Percentiles rank a stretch among this genome's conserved stretches.
These are phyloP conservation scores for Telopea speciosissima DNA, from an alignment of 177 flowering plant species.

Conservation along the genomic window DNA sequence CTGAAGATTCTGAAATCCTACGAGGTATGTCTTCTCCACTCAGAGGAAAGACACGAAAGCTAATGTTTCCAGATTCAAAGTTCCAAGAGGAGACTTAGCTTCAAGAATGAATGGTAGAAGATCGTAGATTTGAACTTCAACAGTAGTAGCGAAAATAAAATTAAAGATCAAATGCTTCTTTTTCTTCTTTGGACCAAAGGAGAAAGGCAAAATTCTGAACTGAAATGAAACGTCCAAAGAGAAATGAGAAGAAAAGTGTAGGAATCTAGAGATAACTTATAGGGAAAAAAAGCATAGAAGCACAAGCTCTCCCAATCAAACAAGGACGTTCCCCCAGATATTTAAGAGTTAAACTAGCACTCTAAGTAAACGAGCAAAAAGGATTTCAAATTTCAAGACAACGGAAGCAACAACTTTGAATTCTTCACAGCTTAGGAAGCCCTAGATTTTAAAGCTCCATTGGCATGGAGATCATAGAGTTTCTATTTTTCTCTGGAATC, in stretches of 20 bases:
- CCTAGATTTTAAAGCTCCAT: constrained; percentile 11
- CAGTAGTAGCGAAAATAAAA: background rate
- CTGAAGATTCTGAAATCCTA: too few relatives aligned
- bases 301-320: background rate
- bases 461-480: too few relatives aligned
- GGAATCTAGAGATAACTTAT: background rate
- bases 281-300: background rate
- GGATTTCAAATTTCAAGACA: constrained; percentile 1
- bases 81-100: too few relatives aligned
- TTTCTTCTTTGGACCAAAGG: background rate
- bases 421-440: constrained; percentile 1
- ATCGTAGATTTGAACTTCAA: background rate
- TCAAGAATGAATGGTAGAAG: background rate
- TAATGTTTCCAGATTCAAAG: too few relatives aligned
- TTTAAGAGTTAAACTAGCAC: background rate
- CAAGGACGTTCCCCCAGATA: background rate
- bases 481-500: too few relatives aligned
- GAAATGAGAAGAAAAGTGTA: background rate
- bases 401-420: background rate
- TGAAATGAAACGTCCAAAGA: too few relatives aligned
- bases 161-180: background rate
- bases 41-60: background rate
- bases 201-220: background rate
- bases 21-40: too few relatives aligned
- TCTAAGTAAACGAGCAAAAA: background rate